Evolutionary conservation across 108 stramenopile genomes (phyloP), one percentile per base, ranked within the genome.

Genomic region (Skeletonema marinoi): DNA sequence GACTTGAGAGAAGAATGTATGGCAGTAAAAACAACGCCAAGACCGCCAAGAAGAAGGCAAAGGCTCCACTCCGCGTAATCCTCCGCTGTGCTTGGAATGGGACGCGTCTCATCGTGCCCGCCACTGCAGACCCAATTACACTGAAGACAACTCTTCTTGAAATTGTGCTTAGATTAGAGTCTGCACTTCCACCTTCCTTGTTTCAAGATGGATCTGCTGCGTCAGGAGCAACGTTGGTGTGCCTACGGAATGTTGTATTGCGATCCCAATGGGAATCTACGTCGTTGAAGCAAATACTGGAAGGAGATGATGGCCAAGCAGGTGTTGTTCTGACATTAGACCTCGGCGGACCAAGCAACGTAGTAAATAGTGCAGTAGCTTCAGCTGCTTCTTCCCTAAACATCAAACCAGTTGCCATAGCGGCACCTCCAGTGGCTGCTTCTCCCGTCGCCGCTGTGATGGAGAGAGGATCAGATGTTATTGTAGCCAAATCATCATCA

Each of bases 281-380:
- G 17, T 70, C 78, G 16, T 58, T 83, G 31, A 36, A 44, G 30
- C 48, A 75, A 33, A 73, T 83, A 41, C 19, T 79, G 74, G 82
- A 75, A 29, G 77, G 78, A 2, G 78, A 83, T 44, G 74, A 80
- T 35, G 82, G 82, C n/a, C 59, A 68, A 21, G 73, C 71, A n/a
- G 81, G 81, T 7, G 81, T 82, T 29, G 58, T 83, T 3, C 44
- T 83, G 38, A 78, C 77, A 12, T 38, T 83, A 19, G 74, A 75
- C 25, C 8, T 79, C 33, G 82, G 73, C 36, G 41, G 19, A 6
- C 9, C 42, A 14, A 58, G 33, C 41, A 59, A 14, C 14, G 48
- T 2, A 17, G n/a, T 74, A 4, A 73, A 48, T 5, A 66, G 25
- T n/a, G 72, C 54, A 6, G 70, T 76, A 6, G 68, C 68, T 7